Conservation (phyloP, 441 rosid species). For the Eruca vesicaria region DNA sequence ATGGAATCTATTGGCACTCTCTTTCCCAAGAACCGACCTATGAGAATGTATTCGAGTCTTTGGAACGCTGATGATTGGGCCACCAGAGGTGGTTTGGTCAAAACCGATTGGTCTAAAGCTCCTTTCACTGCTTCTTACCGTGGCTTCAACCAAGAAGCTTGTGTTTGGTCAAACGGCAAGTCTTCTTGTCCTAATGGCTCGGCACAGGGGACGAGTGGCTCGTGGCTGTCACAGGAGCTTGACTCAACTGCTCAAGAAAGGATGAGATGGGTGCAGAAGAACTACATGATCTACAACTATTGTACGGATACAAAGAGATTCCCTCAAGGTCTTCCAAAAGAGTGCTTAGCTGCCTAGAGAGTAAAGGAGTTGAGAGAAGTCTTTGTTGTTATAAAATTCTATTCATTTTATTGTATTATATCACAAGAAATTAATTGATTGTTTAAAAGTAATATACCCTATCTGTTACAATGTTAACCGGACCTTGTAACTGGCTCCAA, state of each 20-base stretch:
- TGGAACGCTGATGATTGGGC: slow-evolving; percentile 52
- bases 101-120: slow-evolving; percentile 45
- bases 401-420: slow-evolving; percentile 23
- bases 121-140: slow-evolving; percentile 46
- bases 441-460: too few relatives aligned
- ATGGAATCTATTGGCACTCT: too few relatives aligned
- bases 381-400: background rate
- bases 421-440: slow-evolving; percentile 1
- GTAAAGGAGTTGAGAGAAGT: background rate
- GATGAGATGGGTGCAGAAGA: slow-evolving; percentile 43
- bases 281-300: slow-evolving; percentile 48
- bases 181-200: slow-evolving; percentile 32
- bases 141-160: slow-evolving; percentile 37
- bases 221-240: slow-evolving; percentile 40
- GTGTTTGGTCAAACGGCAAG: slow-evolving; percentile 31
- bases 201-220: slow-evolving; percentile 2
- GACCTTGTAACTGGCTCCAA: too few relatives aligned
- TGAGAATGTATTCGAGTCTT: too few relatives aligned
- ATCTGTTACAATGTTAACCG: too few relatives aligned
- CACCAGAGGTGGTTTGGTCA: slow-evolving; percentile 43
- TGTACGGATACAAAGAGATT: slow-evolving; percentile 41
- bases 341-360: slow-evolving; percentile 39
- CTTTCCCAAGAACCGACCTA: too few relatives aligned
- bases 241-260: slow-evolving; percentile 39
- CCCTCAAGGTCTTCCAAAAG: slow-evolving; percentile 42